These are phyloP conservation scores for Kuraishia hungarica DNA, from an alignment of 805 yeast species.

Conservation along the genomic window DNA sequence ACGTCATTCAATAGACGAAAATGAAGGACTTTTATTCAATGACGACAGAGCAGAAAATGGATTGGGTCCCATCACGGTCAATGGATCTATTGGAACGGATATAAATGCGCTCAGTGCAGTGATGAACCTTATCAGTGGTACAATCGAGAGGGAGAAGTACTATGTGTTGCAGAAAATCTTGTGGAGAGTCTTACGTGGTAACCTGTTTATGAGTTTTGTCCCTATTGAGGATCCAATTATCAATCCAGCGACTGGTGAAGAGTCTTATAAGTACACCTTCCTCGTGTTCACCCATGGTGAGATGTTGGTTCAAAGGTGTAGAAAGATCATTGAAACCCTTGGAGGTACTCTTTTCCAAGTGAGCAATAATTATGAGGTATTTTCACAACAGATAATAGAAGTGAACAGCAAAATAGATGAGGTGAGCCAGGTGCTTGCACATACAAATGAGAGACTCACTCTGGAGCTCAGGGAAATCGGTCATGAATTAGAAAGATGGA, in stretches of 20 bases:
- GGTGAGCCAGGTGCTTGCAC: constrained; percentile 41
- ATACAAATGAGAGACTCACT: constrained; percentile 59
- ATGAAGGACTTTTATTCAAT: constrained; percentile 15
- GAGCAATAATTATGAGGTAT: constrained; percentile 28
- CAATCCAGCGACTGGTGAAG: constrained; percentile 47
- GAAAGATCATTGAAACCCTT: constrained; percentile 76
- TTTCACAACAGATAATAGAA: constrained; percentile 42
- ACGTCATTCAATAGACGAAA: constrained; percentile 16
- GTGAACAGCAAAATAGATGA: constrained; percentile 34
- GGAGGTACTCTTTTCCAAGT: constrained; percentile 72
- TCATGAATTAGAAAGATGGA: constrained; percentile 69
- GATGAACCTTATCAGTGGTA: constrained; percentile 63
- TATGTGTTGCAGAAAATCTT: constrained; percentile 70
- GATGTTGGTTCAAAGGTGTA: constrained; percentile 57
- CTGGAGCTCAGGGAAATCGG: constrained; percentile 77
- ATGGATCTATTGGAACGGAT: constrained; percentile 8
- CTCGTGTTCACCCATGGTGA: constrained; percentile 89
- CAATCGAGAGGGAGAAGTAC: constrained; percentile 63
- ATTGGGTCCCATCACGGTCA: constrained; percentile 13
- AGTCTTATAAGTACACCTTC: constrained; percentile 68
- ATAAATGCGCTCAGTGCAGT: constrained; percentile 26
- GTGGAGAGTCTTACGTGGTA: constrained; percentile 93
- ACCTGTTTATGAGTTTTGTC: constrained; percentile 68
- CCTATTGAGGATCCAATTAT: constrained; percentile 62
- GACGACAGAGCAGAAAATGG: constrained; percentile 16